These are phyloP conservation scores for Claviceps sp. DNA, from an alignment of 2,329 filamentous ascomycete genomes.

Conservation along the genomic window DNA sequence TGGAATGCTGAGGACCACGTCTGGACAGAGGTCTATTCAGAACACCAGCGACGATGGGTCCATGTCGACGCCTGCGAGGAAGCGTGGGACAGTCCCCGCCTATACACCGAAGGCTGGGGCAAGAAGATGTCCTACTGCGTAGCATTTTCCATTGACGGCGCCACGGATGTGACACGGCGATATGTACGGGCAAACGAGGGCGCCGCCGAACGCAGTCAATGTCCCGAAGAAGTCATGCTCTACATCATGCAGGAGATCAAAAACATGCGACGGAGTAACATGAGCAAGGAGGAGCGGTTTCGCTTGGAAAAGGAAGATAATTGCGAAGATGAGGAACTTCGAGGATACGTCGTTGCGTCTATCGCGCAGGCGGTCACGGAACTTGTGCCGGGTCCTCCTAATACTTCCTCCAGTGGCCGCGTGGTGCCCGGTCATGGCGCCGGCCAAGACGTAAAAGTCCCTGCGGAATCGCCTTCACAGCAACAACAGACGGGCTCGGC, in stretches of 20 bases:
- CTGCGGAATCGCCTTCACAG: constrained; percentile 43
- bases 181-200: constrained; percentile 61
- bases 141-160: constrained; percentile 84
- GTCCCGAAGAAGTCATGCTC: constrained; percentile 78
- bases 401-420: constrained; percentile 9
- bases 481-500: constrained; percentile 37
- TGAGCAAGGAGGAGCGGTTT: constrained; percentile 76
- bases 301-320: constrained; percentile 68
- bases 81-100: constrained; percentile 82
- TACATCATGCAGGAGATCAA: constrained; percentile 90
- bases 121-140: constrained; percentile 97
- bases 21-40: constrained; percentile 95
- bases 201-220: constrained; percentile 61
- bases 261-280: constrained; percentile 65
- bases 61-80: constrained; percentile 93
- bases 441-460: constrained; percentile 44
- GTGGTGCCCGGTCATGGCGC: constrained; percentile 9
- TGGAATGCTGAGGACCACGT: constrained; percentile 98
- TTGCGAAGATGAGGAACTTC: constrained; percentile 60
- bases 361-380: constrained; percentile 62
- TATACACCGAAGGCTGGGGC: constrained; percentile 91
- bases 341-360: constrained; percentile 58
- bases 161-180: constrained; percentile 51
- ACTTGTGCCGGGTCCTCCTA: constrained; percentile 39
- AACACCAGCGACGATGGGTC: constrained; percentile 88